phyloP scores from a whole-genome alignment of 345 rosid genomes.

The Salix exigua region DNA sequence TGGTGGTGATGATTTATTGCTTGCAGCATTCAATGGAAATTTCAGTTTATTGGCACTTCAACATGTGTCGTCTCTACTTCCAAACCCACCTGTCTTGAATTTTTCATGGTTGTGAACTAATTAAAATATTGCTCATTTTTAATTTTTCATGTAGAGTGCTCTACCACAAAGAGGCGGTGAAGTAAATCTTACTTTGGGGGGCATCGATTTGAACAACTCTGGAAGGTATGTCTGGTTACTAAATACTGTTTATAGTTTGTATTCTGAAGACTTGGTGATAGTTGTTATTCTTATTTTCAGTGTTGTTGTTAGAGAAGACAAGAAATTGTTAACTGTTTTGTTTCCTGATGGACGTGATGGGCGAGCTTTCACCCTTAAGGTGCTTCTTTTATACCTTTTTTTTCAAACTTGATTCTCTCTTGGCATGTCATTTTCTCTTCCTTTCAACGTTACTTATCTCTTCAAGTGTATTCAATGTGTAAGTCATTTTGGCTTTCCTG shows the following conservation, averaged over 20 bases:
- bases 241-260: constrained; percentile 8
- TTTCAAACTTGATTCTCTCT: background rate
- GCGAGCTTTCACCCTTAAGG: constrained; percentile 99
- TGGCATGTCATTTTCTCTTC: constrained; percentile 10
- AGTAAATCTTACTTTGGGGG: constrained; percentile 91
- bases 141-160: constrained; percentile 56
- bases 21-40: background rate
- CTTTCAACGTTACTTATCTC: background rate
- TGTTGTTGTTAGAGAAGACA: constrained; percentile 96
- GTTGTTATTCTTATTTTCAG: constrained; percentile 43
- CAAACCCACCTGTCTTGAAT: background rate
- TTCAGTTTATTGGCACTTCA: background rate
- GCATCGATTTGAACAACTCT: constrained; percentile 93
- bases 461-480: background rate
- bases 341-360: constrained; percentile 99
- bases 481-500: background rate
- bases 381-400: constrained; percentile 24
- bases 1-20: background rate
- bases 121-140: constrained; percentile 3
- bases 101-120: background rate
- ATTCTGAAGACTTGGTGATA: constrained; percentile 19
- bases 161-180: constrained; percentile 93
- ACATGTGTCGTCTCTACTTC: background rate
- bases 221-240: constrained; percentile 60
- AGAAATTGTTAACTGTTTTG: constrained; percentile 83